phyloP scores from a whole-genome alignment of 1,139 yeast genomes.

The Suhomyces guaymorum region DNA sequence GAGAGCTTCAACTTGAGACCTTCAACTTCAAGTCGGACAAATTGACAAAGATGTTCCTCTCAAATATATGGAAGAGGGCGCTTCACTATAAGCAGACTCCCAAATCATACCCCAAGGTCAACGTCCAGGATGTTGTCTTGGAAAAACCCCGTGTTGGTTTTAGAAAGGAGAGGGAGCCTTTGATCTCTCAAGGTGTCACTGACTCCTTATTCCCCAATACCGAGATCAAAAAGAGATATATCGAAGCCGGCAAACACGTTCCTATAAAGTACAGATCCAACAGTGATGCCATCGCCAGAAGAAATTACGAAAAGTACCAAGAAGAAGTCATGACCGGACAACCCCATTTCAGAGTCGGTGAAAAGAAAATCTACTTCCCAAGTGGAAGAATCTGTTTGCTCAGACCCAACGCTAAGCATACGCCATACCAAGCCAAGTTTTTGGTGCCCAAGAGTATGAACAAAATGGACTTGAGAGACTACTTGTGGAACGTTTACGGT shows the following conservation, averaged over 20 bases:
- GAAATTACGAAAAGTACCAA: slow-evolving; percentile 47
- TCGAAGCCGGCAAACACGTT: slow-evolving; percentile 43
- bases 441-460: slow-evolving; percentile 89
- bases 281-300: slow-evolving; percentile 40
- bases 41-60: too few species aligned
- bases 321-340: slow-evolving; percentile 61
- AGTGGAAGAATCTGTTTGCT: slow-evolving; percentile 76
- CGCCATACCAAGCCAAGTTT: slow-evolving; percentile 94
- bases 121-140: slow-evolving; percentile 40
- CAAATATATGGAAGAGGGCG: slow-evolving; percentile 16
- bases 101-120: slow-evolving; percentile 42
- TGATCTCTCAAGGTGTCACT: slow-evolving; percentile 42
- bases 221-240: slow-evolving; percentile 37
- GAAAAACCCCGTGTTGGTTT: slow-evolving; percentile 43
- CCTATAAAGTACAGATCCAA: slow-evolving; percentile 42
- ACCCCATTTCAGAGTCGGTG: slow-evolving; percentile 84
- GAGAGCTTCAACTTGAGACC: too few species aligned
- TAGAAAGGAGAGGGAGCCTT: slow-evolving; percentile 41
- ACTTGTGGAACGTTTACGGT: slow-evolving; percentile 83
- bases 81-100: slow-evolving; percentile 37
- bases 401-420: slow-evolving; percentile 89
- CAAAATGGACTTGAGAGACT: slow-evolving; percentile 88
- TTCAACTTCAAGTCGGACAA: too few species aligned
- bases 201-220: slow-evolving; percentile 45
- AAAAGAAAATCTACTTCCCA: slow-evolving; percentile 73